Evolutionary conservation across 768 basidiomycete species (phyloP).

Genomic region (Amanita inopinata): DNA sequence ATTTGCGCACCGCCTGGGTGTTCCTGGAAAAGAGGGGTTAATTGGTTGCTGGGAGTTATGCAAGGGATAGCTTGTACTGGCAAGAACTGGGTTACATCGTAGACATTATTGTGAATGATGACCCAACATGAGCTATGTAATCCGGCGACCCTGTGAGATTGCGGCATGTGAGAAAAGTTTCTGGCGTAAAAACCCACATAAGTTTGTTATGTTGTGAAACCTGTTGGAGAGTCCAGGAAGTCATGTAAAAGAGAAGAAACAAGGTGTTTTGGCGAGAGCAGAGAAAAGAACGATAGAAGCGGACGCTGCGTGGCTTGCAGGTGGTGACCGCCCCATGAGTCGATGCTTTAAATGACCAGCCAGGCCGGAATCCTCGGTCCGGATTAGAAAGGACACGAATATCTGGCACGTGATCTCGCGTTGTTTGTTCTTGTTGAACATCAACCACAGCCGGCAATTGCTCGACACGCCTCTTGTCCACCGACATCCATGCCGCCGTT

Average conservation of each 20-base stretch:
- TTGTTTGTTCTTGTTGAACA: conserved; percentile 44
- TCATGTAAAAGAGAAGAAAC: conserved; percentile 18
- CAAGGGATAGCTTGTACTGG: conserved; percentile 28
- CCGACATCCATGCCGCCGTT: conserved; percentile 27
- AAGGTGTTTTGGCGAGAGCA: background rate
- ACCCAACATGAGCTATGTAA: conserved; percentile 69
- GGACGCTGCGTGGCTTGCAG: background rate
- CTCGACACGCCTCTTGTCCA: conserved; percentile 10
- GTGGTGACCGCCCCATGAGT: too few relatives aligned
- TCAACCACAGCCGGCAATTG: conserved; percentile 25
- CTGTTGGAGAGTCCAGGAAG: conserved; percentile 42
- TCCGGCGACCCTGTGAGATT: conserved; percentile 8
- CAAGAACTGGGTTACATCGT: conserved; percentile 78
- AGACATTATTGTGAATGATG: conserved; percentile 70
- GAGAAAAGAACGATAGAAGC: background rate
- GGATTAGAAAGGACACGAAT: background rate
- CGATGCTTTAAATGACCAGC: conserved; percentile 2
- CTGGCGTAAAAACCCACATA: conserved; percentile 31
- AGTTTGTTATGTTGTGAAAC: conserved; percentile 49
- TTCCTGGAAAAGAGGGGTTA: conserved; percentile 28
- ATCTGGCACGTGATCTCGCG: conserved; percentile 34
- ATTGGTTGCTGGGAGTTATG: conserved; percentile 5
- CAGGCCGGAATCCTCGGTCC: background rate
- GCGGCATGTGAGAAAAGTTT: background rate
- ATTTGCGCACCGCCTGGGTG: conserved; percentile 79